Conservation (phyloP, 1,284 basidiomycete species). For the Naganishia sp. region DNA sequence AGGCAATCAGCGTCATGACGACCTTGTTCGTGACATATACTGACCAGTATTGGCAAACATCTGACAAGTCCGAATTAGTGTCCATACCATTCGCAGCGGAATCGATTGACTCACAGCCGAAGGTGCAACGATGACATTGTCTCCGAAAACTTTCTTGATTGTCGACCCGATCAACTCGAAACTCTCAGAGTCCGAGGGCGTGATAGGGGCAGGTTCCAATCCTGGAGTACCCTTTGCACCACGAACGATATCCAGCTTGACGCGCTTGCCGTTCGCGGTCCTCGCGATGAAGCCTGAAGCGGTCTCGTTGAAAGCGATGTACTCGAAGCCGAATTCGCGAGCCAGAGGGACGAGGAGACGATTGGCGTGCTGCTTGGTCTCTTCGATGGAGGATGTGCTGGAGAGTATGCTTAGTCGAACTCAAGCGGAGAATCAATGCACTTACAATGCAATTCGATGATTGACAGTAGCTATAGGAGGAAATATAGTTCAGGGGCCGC, state of each 20-base stretch:
- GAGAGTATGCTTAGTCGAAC: background rate
- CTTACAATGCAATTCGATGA: conserved; percentile 55
- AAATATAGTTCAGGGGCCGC: background rate
- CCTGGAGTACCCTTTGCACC: conserved; percentile 35
- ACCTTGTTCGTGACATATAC: background rate
- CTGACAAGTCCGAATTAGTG: background rate
- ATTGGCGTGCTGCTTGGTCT: conserved; percentile 51
- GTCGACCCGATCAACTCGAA: conserved; percentile 55
- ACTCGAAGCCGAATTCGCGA: conserved; percentile 50
- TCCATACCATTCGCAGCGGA: conserved; percentile 30
- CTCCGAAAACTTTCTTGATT: conserved; percentile 51
- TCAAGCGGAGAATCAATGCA: background rate
- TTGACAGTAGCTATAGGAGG: conserved; percentile 48
- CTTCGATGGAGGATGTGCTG: conserved; percentile 52
- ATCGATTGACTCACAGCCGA: conserved; percentile 52
- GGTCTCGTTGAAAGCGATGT: conserved; percentile 42
- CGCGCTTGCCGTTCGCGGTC: conserved; percentile 21
- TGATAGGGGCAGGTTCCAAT: conserved; percentile 57
- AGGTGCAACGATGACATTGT: conserved; percentile 55
- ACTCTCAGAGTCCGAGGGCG: conserved; percentile 47
- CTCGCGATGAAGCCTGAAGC: background rate
- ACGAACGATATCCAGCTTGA: conserved; percentile 33
- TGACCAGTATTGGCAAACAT: conserved; percentile 30
- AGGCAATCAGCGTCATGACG: background rate
- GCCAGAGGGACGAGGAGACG: conserved; percentile 52